Evolutionary conservation across 2,329 filamentous ascomycete genomes (phyloP).

Genomic region (Fusarium virguliforme): DNA sequence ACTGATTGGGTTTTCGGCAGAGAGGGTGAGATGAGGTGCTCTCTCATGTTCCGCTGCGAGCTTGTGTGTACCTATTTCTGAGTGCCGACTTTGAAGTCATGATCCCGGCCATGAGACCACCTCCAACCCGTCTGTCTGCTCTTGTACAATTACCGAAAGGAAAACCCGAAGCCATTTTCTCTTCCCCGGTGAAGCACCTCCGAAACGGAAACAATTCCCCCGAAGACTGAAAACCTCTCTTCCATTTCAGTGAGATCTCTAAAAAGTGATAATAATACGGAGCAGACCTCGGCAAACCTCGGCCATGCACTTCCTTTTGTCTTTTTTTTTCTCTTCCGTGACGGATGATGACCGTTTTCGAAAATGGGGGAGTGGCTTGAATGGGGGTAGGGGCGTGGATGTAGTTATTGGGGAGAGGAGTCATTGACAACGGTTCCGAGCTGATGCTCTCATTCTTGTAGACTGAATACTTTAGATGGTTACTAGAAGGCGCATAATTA

Average conservation of each 20-base stretch:
- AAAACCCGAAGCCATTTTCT: not conserved
- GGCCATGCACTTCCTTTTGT: conserved; percentile 37
- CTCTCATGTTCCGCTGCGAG: not conserved
- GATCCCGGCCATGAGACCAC: not conserved
- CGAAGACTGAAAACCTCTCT: not conserved
- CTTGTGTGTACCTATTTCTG: not conserved
- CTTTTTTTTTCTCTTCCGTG: conserved; percentile 14
- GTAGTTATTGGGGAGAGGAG: conserved; percentile 24
- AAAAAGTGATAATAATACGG: conserved; percentile 14
- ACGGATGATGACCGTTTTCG: conserved; percentile 33
- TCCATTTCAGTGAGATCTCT: not conserved
- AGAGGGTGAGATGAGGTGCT: not conserved
- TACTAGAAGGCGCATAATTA: not conserved
- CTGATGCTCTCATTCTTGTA: not conserved
- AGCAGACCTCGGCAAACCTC: conserved; percentile 44
- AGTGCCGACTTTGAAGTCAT: conserved; percentile 11
- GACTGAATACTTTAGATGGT: not conserved
- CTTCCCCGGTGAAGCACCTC: conserved; percentile 38
- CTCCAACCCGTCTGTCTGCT: not conserved
- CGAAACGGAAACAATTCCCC: conserved; percentile 17
- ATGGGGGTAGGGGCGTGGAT: not conserved
- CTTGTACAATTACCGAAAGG: conserved; percentile 15
- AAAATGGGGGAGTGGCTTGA: not conserved
- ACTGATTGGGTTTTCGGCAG: conserved; percentile 3
- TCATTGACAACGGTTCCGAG: conserved; percentile 18